A percentile compares a stretch with the other conserved stretches of the same genome.
Conservation (phyloP, 2,329 filamentous ascomycete genomes). For the Xylariaceae sp. region DNA sequence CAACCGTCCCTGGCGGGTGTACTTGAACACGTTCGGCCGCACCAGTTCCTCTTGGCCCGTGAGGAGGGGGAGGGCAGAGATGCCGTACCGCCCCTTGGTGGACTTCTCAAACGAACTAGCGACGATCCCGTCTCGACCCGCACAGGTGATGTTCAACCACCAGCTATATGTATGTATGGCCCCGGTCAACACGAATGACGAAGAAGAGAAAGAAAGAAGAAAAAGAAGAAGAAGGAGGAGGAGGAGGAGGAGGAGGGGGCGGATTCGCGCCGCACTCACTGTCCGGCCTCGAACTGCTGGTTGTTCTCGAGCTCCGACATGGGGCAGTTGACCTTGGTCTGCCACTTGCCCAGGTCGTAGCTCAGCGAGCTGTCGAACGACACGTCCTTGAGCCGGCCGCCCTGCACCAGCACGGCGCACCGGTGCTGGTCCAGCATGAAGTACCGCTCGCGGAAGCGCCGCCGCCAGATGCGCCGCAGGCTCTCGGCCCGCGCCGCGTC, state of each 20-base stretch:
- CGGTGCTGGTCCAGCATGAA: slow-evolving; percentile 38
- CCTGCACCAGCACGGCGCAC: slow-evolving; percentile 26
- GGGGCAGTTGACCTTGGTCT: slow-evolving; percentile 24
- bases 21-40: slow-evolving; percentile 29
- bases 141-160: slow-evolving; percentile 52
- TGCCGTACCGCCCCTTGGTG: slow-evolving; percentile 38
- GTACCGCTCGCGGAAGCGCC: slow-evolving; percentile 36
- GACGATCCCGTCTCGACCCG: slow-evolving; percentile 48
- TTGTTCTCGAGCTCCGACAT: slow-evolving; percentile 34
- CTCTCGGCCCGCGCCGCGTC: slow-evolving; percentile 29
- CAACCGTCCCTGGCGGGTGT: slow-evolving; percentile 35
- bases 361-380: slow-evolving; percentile 27
- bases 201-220: background rate
- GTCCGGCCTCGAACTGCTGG: slow-evolving; percentile 36
- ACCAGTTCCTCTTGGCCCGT: slow-evolving; percentile 41
- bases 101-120: slow-evolving; percentile 34
- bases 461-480: slow-evolving; percentile 35
- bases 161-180: slow-evolving; percentile 27
- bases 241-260: background rate
- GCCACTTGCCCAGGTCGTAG: slow-evolving; percentile 29
- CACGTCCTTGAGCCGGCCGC: slow-evolving; percentile 34
- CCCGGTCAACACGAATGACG: no score
- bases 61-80: slow-evolving; percentile 42
- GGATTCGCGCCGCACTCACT: slow-evolving; percentile 31
- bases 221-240: background rate